Evolutionary conservation across 1,139 yeast species (phyloP), one percentile per base, ranked within the genome.

Genomic region (Kodamaea anthophila): DNA sequence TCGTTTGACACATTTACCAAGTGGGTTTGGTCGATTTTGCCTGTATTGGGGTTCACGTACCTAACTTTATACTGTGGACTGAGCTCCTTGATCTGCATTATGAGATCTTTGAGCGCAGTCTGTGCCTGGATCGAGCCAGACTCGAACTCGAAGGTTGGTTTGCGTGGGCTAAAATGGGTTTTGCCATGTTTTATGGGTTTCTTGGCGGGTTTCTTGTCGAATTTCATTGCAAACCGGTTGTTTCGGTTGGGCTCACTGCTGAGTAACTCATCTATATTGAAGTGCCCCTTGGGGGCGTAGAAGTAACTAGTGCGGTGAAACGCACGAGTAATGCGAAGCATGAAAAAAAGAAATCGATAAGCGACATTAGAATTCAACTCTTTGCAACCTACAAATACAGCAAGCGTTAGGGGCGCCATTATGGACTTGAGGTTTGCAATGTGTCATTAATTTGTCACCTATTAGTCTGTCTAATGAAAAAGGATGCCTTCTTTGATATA

Each of bases 1-100:
- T 32, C 34, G 32, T 63, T 62, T 20, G 57, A 48, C 6, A 64
- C 42, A 10, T 53, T 54, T 10, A 48, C 59, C 33, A 65, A 47
- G 18, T 33, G 39, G 13, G 36, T 41, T 4, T 34, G 33, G 10
- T 37, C 45, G 6, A 63, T 32, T 30, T 47, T 46, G 10, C 55
- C 54, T 4, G 44, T 38, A 5, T 38, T 43, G 0, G 54, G 51
- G 25, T 54, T 46, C 7, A 62, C 49, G 26, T 39, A 51, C 26
- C 51, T 50, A 7, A 65, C 65, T 21, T 40, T 39, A 31, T 47
- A 55, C 21, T 42, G 42, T 4, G 54, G 42, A 29, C 48, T 47
- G 3, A 30, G 23, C 5, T 34, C 37, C 18, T 51, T 45, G 1
- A 63, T 55, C 28, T 50, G 47, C n/a, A 49, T 34, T 10, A 65